Evolutionary conservation across 495 filamentous ascomycete species (phyloP).

Genomic region (Lasiosphaeria ovina): DNA sequence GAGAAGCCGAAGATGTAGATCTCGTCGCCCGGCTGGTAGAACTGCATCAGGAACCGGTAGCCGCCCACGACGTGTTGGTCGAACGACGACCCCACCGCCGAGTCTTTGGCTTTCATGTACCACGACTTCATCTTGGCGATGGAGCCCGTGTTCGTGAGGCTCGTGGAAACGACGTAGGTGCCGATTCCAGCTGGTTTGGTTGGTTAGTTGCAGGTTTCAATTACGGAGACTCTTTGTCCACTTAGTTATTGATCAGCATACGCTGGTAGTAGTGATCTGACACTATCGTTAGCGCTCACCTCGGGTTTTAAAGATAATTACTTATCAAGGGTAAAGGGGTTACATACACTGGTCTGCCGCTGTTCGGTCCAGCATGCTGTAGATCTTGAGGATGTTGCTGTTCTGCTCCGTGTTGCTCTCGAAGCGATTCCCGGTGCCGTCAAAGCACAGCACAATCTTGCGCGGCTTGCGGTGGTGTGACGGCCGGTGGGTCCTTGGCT

Average conservation of each 20-base stretch:
- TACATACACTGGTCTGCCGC: slow-evolving; percentile 50
- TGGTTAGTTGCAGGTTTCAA: slow-evolving; percentile 15
- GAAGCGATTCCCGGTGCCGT: slow-evolving; percentile 89
- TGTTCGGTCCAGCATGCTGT: slow-evolving; percentile 58
- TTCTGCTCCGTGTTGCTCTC: slow-evolving; percentile 68
- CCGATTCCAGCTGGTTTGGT: slow-evolving; percentile 68
- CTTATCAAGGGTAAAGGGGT: not conserved
- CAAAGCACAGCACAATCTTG: slow-evolving; percentile 77
- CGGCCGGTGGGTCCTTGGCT: slow-evolving; percentile 6
- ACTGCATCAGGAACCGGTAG: slow-evolving; percentile 86
- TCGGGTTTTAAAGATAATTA: too few relatives aligned
- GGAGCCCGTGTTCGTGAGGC: slow-evolving; percentile 62
- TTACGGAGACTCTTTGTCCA: not conserved
- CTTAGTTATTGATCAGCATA: slow-evolving; percentile 24
- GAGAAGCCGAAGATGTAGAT: slow-evolving; percentile 85
- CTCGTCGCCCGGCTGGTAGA: slow-evolving; percentile 75
- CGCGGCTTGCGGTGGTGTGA: slow-evolving; percentile 21
- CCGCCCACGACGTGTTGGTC: slow-evolving; percentile 80
- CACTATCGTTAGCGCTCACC: slow-evolving; percentile 11
- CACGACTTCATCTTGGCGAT: slow-evolving; percentile 67
- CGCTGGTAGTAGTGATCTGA: slow-evolving; percentile 69
- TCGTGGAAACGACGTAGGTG: slow-evolving; percentile 72
- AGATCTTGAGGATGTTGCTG: slow-evolving; percentile 90
- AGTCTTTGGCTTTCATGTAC: slow-evolving; percentile 81
- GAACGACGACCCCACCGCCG: slow-evolving; percentile 79